Evolutionary conservation across 2,329 filamentous ascomycete species (phyloP), one percentile per base, ranked within the genome.

Genomic region (Bipolaris bicolor): DNA sequence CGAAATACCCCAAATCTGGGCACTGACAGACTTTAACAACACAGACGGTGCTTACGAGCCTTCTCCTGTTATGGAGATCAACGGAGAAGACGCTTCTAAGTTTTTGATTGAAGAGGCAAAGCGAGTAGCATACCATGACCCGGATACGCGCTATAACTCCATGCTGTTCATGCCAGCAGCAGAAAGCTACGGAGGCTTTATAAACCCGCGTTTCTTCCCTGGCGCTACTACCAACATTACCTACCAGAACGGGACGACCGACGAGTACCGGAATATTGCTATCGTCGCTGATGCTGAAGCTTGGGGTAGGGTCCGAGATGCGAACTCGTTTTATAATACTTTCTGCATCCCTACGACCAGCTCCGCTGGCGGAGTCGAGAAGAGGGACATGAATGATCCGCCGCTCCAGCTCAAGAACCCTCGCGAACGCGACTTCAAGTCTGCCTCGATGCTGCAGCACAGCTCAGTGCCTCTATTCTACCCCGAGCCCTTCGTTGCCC

Each of bases 71-170:
- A 70, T 65, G 0, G 62, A 72, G 18, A 78, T 80, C 48, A 67
- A 79, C 36, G 77, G 74, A 1, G 61, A 71, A 41, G 70, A 76
- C 46, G 75, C 71, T 1, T 56, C 67, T 6, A 62, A 71, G 13
- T 79, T 74, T 24, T 58, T 80, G 36, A 61, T 72, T 9, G 63
- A 72, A 10, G 70, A 76, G 44, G 68, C 75, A 15, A 44, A 63
- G 2, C 40, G 65, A 31, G 71, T 60, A n/a, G 29, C 65, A 0
- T 76, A 73, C 33, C 77, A 79, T 22, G 78, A 80, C 36, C 76
- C 75, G 2, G 78, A 80, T 55, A 71, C 76, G 0, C 67, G 75
- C 16, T 80, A 74, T 55, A 79, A 80, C 48, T 57, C 65, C 36
- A 64, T 79, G 56, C 77, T 80, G 56, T 70, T 73, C 54, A 69